phyloP scores from a whole-genome alignment of 2,329 filamentous ascomycete species.

The Westerdykella aurantiaca region DNA sequence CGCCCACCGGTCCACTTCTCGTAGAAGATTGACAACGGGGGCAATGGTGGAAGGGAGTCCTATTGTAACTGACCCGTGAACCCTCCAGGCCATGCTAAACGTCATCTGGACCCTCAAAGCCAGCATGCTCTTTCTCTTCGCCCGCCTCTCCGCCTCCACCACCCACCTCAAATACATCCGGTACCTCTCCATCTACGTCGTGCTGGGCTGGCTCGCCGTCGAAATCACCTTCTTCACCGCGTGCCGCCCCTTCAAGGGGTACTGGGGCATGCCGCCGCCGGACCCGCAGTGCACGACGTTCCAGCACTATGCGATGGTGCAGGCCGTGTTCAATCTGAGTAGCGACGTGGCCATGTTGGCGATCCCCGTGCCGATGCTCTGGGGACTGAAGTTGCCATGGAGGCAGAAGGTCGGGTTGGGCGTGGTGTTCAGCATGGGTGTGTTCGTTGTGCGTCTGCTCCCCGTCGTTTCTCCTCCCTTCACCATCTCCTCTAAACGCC shows the following conservation, averaged over 20 bases:
- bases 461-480: not conserved
- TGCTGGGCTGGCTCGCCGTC: constrained; percentile 46
- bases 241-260: constrained; percentile 51
- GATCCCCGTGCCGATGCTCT: constrained; percentile 52
- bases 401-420: constrained; percentile 51
- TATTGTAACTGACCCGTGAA: not conserved
- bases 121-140: constrained; percentile 54
- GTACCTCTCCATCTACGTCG: constrained; percentile 45
- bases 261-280: constrained; percentile 53
- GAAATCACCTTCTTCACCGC: constrained; percentile 51
- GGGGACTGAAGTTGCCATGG: constrained; percentile 45
- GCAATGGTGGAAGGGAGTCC: too few species aligned
- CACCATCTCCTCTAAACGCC: too few species aligned
- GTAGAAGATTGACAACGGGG: not conserved
- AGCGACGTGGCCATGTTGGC: constrained; percentile 56
- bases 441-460: constrained; percentile 47
- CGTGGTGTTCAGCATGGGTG: constrained; percentile 47
- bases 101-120: constrained; percentile 53
- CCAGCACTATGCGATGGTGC: constrained; percentile 53
- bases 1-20: not conserved
- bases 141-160: constrained; percentile 49
- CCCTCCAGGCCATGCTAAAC: constrained; percentile 53
- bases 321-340: constrained; percentile 55
- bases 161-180: constrained; percentile 43
- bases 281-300: constrained; percentile 54